Evolutionary conservation across 495 filamentous ascomycete genomes (phyloP).

Genomic region (Podospora pseudocomata): DNA sequence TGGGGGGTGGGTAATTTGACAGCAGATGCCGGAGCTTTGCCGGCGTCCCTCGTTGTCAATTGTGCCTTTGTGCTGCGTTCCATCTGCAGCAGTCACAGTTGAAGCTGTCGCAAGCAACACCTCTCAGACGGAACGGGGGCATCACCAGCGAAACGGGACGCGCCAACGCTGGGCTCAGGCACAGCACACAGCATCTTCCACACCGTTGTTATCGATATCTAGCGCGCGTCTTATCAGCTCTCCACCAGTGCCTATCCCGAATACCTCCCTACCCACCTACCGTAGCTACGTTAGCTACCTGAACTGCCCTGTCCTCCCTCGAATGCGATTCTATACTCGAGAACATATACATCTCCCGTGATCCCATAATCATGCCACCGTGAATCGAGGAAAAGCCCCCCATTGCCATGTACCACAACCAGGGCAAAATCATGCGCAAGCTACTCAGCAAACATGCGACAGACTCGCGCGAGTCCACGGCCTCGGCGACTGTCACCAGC

Average conservation of each 20-base stretch:
- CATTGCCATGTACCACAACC: constrained; percentile 16
- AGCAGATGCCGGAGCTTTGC: not conserved
- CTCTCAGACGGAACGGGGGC: not conserved
- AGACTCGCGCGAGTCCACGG: constrained; percentile 37
- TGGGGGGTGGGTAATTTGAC: not conserved
- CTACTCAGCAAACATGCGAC: constrained; percentile 45
- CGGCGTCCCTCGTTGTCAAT: not conserved
- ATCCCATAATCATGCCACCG: not conserved
- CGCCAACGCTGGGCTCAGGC: not conserved
- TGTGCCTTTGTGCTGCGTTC: not conserved
- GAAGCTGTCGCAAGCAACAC: not conserved
- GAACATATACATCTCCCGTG: not conserved
- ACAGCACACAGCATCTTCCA: not conserved
- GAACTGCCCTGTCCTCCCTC: not conserved
- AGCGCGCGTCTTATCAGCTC: too few relatives aligned
- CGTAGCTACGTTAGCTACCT: too few relatives aligned
- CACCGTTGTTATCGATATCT: not conserved
- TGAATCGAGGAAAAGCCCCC: not conserved
- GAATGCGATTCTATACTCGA: not conserved
- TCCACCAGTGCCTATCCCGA: too few relatives aligned
- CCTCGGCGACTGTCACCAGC: constrained; percentile 32
- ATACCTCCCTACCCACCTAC: too few relatives aligned
- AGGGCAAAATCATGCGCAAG: constrained; percentile 52
- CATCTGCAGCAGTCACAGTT: not conserved
- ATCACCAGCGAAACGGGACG: not conserved